Percentiles rank a stretch among this genome's conserved stretches.
These are phyloP conservation scores for Ganoderma multipileum DNA, from an alignment of 1,284 basidiomycete species.

Conservation along the genomic window DNA sequence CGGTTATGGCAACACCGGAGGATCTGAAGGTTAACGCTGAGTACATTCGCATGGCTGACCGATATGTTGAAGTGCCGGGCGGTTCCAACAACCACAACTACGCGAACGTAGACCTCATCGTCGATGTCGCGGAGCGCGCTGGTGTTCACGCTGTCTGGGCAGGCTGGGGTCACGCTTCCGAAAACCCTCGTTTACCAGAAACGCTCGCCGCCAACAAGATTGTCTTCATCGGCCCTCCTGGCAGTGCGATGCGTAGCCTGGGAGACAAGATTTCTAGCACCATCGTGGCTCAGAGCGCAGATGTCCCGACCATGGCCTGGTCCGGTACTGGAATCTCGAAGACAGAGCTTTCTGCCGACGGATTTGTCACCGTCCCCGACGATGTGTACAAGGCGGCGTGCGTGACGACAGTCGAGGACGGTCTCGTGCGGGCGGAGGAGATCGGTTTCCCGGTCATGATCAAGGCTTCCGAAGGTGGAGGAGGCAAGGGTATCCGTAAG, in stretches of 20 bases:
- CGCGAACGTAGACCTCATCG: conserved; percentile 99
- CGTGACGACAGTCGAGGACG: conserved; percentile 90
- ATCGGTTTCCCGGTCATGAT: conserved; percentile 99
- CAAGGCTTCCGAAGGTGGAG: conserved; percentile 99
- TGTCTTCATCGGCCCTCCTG: conserved; percentile 99
- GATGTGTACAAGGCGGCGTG: conserved; percentile 92
- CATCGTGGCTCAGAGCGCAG: conserved; percentile 96
- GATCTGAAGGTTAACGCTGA: conserved; percentile 99
- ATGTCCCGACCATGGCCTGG: conserved; percentile 99
- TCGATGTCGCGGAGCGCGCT: conserved; percentile 96
- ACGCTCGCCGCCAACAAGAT: conserved; percentile 93
- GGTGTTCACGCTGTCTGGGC: conserved; percentile 99
- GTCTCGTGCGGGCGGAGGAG: conserved; percentile 82
- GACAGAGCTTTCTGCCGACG: conserved; percentile 85
- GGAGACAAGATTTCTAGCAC: conserved; percentile 99
- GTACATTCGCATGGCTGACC: conserved; percentile 99
- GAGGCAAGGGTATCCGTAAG: conserved; percentile 98
- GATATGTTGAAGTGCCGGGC: conserved; percentile 98
- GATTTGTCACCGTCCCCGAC: conserved; percentile 95
- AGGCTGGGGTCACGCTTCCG: conserved; percentile 99
- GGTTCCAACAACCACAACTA: conserved; percentile 99
- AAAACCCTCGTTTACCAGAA: conserved; percentile 98
- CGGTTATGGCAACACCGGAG: conserved; percentile 99
- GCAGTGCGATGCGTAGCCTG: conserved; percentile 98
- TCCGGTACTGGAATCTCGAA: conserved; percentile 95